Evolutionary conservation across 1,284 basidiomycete species (phyloP).

Genomic region (Ganoderma sinense): DNA sequence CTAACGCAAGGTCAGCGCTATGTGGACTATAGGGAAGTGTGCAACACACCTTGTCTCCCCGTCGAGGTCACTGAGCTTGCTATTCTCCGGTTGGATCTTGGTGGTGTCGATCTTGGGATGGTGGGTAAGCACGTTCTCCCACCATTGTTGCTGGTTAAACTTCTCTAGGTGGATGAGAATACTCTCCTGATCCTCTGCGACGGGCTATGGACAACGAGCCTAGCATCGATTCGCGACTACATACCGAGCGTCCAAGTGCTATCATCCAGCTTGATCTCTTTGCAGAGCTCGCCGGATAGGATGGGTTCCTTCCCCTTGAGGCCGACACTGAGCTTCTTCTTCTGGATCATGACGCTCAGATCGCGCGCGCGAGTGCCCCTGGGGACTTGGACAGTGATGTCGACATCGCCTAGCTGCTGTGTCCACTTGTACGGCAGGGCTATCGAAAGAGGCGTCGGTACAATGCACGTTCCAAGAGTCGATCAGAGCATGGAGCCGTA

Average conservation of each 20-base stretch:
- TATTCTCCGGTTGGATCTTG: constrained; percentile 96
- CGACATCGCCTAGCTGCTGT: constrained; percentile 90
- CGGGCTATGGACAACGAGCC: neutral
- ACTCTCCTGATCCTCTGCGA: constrained; percentile 78
- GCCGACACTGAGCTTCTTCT: constrained; percentile 84
- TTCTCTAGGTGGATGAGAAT: constrained; percentile 90
- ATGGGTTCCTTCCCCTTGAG: constrained; percentile 89
- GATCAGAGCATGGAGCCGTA: constrained; percentile 48
- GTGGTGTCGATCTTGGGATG: constrained; percentile 97
- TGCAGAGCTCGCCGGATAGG: constrained; percentile 90
- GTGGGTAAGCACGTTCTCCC: constrained; percentile 95
- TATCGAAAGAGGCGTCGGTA: constrained; percentile 44
- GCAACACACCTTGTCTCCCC: constrained; percentile 80
- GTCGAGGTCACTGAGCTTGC: constrained; percentile 96
- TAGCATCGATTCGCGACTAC: constrained; percentile 37
- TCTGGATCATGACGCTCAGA: constrained; percentile 79
- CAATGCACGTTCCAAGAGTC: constrained; percentile 27
- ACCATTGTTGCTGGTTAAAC: constrained; percentile 90
- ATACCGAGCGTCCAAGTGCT: constrained; percentile 96
- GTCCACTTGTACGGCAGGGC: constrained; percentile 93
- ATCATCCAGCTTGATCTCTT: constrained; percentile 94
- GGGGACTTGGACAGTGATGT: constrained; percentile 86
- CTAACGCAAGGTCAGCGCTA: constrained; percentile 47
- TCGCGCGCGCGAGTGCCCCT: constrained; percentile 87
- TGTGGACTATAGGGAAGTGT: constrained; percentile 16